Evolutionary conservation across 371 early-diverging fungal species (phyloP), one percentile per base, ranked within the genome.

Genomic region (Mortierella sp.): DNA sequence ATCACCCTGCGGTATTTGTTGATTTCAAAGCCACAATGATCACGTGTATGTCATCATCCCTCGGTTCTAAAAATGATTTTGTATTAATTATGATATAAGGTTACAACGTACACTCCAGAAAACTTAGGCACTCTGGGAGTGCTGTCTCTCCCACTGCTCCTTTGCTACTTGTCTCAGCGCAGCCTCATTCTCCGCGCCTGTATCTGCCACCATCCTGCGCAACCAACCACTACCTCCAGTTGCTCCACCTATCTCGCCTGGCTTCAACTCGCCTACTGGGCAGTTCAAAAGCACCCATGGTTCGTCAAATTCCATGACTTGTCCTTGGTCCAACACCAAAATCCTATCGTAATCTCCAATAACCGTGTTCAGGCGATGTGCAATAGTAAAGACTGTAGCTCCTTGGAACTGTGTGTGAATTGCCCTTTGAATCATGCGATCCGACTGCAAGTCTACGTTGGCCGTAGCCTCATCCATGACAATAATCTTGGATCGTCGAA

Each of bases 291-390:
- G 69, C 12, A 54, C 77, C 74, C 73, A 71, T 6, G 86, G 86
- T 51, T 84, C 75, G 18, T 70, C 88, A 73, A 84, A 85, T 76
- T 94, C 94, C 61, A 89, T 88, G 12, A 92, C 85, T 26, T 60
- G 39, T 2, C 93, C 93, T 26, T 84, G 86, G 43, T 93, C 90
- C 77, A 96, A 74, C 32, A 88, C 87, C 28, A 88, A 60, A 24
- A 90, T 86, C 8, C 85, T 73, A 65, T 90, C 88, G 66, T 81
- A 86, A 69, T 89, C 93, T 49, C 92, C 93, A 75, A 95, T 91
- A n/a, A 94, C 88, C 18, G 95, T 94, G 62, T 91, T 86, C 71
- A 92, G 60, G 3, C 91, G 88, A 75, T 92, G 92, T n/a, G 92
- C 92, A 63, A 92, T 92, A 24, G 89, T 89, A 18, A 92, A 72